phyloP scores from a whole-genome alignment of 1,284 basidiomycete species.

The Dichomitus squalens region DNA sequence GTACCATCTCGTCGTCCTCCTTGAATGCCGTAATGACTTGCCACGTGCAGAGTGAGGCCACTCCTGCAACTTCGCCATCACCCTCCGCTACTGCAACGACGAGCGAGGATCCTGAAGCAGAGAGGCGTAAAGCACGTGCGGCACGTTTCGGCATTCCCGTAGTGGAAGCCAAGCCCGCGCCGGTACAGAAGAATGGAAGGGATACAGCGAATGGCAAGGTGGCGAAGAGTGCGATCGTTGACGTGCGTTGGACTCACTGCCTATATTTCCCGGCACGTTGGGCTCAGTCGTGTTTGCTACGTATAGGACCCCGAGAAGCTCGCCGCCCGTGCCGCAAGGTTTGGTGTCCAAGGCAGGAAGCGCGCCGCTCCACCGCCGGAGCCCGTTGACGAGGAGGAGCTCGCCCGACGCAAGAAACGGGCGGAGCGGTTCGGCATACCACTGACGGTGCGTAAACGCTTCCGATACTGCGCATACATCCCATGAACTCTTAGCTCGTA shows the following conservation, averaged over 20 bases:
- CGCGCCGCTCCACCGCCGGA: constrained; percentile 42
- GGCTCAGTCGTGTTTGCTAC: neutral
- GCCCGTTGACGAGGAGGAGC: constrained; percentile 56
- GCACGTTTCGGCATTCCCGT: constrained; percentile 70
- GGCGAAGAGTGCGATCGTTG: constrained; percentile 12
- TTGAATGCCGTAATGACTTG: neutral
- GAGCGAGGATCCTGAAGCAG: constrained; percentile 49
- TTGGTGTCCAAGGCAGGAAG: constrained; percentile 49
- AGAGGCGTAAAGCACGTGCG: constrained; percentile 62
- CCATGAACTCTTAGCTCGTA: neutral
- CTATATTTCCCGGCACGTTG: neutral
- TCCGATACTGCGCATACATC: neutral
- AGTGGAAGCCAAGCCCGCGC: constrained; percentile 43
- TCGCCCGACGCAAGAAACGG: constrained; percentile 58
- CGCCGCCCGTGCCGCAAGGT: constrained; percentile 49
- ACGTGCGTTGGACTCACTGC: constrained; percentile 29
- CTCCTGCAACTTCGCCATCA: constrained; percentile 11
- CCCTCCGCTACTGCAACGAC: constrained; percentile 14
- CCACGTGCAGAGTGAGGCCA: constrained; percentile 4
- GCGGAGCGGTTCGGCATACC: constrained; percentile 59
- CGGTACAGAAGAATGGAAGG: constrained; percentile 15
- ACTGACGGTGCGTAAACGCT: constrained; percentile 11
- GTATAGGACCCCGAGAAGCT: constrained; percentile 53
- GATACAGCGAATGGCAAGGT: constrained; percentile 19
- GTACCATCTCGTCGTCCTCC: neutral